These are phyloP conservation scores for Malus sieversii DNA, from an alignment of 306 rosid genomes.

Conservation along the genomic window DNA sequence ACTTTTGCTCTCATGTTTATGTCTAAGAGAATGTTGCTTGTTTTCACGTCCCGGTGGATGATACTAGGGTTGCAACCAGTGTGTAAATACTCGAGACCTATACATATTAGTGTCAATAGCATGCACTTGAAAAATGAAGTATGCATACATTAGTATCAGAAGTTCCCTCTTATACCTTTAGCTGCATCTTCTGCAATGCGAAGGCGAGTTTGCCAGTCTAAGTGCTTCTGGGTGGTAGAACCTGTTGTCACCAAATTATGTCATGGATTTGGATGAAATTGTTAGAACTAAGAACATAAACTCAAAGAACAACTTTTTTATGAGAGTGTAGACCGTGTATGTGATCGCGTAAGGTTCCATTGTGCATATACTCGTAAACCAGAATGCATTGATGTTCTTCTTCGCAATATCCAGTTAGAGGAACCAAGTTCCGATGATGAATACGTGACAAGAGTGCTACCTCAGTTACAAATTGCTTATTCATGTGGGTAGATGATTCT, in stretches of 20 bases:
- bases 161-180: constrained; percentile 46
- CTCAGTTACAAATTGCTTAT: constrained; percentile 85
- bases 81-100: constrained; percentile 94
- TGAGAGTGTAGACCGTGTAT: constrained; percentile 49
- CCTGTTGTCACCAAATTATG: constrained; percentile 43
- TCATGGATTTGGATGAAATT: not conserved
- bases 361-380: constrained; percentile 95
- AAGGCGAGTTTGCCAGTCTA: constrained; percentile 86
- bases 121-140: constrained; percentile 18
- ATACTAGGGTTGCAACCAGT: constrained; percentile 97
- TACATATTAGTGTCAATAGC: constrained; percentile 13
- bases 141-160: constrained; percentile 7
- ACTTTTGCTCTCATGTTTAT: constrained; percentile 97
- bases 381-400: constrained; percentile 79
- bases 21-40: constrained; percentile 89
- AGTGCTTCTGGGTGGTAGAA: constrained; percentile 33
- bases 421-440: constrained; percentile 98
- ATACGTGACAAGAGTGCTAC: constrained; percentile 90
- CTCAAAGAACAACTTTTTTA: constrained; percentile 2
- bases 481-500: constrained; percentile 66
- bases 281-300: constrained; percentile 6
- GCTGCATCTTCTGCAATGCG: constrained; percentile 93
- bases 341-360: constrained; percentile 89
- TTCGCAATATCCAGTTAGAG: constrained; percentile 87
- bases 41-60: constrained; percentile 90